Evolutionary conservation across 352 stramenopile species (phyloP).

Genomic region (Globisporangium sylvaticum): DNA sequence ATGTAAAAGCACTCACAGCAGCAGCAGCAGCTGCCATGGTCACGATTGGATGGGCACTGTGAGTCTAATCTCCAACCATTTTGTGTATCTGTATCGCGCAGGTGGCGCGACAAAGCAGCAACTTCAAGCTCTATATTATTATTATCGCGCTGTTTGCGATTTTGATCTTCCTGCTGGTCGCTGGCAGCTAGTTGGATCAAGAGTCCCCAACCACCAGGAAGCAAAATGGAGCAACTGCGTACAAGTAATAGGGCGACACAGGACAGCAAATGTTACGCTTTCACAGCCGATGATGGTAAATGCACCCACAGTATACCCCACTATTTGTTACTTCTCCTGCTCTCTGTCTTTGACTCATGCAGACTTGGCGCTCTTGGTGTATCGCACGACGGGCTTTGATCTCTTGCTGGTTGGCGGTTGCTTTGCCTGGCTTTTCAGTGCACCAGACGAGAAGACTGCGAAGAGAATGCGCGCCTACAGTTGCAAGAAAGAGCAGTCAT

Average conservation of each 20-base stretch:
- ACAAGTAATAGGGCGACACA: not conserved
- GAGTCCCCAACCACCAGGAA: too few relatives aligned
- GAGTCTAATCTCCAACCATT: not conserved
- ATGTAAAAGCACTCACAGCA: not conserved
- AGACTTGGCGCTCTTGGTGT: slow-evolving; percentile 23
- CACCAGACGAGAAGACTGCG: slow-evolving; percentile 30
- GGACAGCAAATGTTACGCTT: too few relatives aligned
- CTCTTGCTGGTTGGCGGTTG: not conserved
- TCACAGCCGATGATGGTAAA: not conserved
- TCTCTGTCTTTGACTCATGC: too few relatives aligned
- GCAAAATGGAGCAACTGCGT: too few relatives aligned
- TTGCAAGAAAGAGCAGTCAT: not conserved
- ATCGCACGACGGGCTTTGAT: slow-evolving; percentile 7
- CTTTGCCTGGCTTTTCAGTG: slow-evolving; percentile 14
- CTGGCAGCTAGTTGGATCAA: slow-evolving; percentile 34
- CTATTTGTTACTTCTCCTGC: not conserved
- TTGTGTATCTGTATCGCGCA: slow-evolving; percentile 23
- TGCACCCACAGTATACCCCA: slow-evolving; percentile 9
- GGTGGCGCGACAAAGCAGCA: slow-evolving; percentile 92
- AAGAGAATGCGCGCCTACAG: slow-evolving; percentile 30
- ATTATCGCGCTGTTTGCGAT: slow-evolving; percentile 86
- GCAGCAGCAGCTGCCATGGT: not conserved
- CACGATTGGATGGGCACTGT: not conserved
- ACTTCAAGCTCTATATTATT: slow-evolving; percentile 91
- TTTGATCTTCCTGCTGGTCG: slow-evolving; percentile 86